phyloP scores from a whole-genome alignment of 495 filamentous ascomycete species.

The Cladorrhinum samala region DNA sequence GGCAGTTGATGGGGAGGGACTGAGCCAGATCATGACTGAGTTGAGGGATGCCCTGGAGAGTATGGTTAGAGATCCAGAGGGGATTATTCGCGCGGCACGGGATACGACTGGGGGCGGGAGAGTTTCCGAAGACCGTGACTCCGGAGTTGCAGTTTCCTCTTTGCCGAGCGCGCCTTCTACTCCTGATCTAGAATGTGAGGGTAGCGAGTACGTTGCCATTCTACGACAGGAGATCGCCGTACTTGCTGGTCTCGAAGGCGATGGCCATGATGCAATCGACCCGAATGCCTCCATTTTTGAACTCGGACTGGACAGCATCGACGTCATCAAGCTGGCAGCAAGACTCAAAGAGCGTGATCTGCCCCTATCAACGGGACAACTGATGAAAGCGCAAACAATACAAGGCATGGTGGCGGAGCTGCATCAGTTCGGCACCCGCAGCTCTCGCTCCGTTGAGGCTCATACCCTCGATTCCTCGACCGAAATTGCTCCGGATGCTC shows the following conservation, averaged over 20 bases:
- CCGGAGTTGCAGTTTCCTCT: neutral
- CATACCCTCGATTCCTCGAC: too few relatives aligned
- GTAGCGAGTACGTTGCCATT: too few relatives aligned
- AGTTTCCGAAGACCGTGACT: neutral
- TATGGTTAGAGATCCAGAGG: slow-evolving; percentile 8
- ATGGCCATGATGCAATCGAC: slow-evolving; percentile 41
- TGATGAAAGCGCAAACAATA: slow-evolving; percentile 66
- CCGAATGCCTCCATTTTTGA: slow-evolving; percentile 54
- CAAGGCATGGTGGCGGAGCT: slow-evolving; percentile 1
- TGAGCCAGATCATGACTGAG: slow-evolving; percentile 34
- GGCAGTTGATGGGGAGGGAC: slow-evolving; percentile 24
- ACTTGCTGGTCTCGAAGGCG: slow-evolving; percentile 47
- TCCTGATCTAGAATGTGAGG: neutral
- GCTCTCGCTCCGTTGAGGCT: too few relatives aligned
- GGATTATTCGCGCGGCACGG: too few relatives aligned
- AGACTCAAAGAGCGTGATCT: slow-evolving; percentile 55
- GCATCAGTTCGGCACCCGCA: too few relatives aligned
- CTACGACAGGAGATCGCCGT: slow-evolving; percentile 55
- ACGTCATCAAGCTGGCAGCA: slow-evolving; percentile 61
- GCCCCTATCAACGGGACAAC: slow-evolving; percentile 54
- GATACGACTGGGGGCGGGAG: too few relatives aligned
- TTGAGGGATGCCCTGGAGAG: slow-evolving; percentile 28
- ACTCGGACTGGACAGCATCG: slow-evolving; percentile 64
- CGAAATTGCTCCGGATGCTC: too few relatives aligned
- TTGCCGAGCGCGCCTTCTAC: neutral